Evolutionary conservation across 129 eudicot genomes (phyloP), one percentile per base, ranked within the genome.

Genomic region (Flaveria linearis): DNA sequence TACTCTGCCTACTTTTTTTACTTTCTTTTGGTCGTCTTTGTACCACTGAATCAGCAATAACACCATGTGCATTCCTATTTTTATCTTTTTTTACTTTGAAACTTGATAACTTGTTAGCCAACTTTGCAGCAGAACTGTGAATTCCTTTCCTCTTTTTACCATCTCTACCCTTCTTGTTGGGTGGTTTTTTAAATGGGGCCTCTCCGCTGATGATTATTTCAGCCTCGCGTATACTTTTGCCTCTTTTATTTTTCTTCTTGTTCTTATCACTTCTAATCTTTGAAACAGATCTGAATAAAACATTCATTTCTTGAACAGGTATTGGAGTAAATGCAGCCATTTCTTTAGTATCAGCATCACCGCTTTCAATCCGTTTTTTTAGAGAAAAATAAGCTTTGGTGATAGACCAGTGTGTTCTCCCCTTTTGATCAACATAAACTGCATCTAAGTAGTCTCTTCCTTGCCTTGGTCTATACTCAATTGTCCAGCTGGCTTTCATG

Each of bases 361-460:
- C 86, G 5, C 28, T 28, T 68, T 89, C 89, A 52, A 87, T 52
- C 81, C 75, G 83, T 83, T 79, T 69, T 60, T 87, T 79, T 15
- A 94, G 85, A 56, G 64, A 58, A 49, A 16, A 62, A 78, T 94
- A 94, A 23, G 98, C 98, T 78, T 80, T 75, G 36, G 98, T 94
- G 42, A 85, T 76, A 18, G 98, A 94, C 98, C 98, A 94, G 55
- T 87, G 78, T 65, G 88, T 81, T 78, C 71, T 82, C 63, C 96
- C 97, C 2, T 81, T 77, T 33, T 66, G 66, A 20, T 83, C 90
- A 45, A 88, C 91, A 86, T 91, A 94, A 4, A 94, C 96, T 16
- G 97, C 90, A 75, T 94, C 98, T 33, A 43, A 3, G 53, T 91
- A 94, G 0, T 76, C 84, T 84, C 76, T 89, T 50, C 55, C 52